These are phyloP conservation scores for Hygrophoropsis aurantiaca DNA, from an alignment of 768 basidiomycete species.

Conservation along the genomic window DNA sequence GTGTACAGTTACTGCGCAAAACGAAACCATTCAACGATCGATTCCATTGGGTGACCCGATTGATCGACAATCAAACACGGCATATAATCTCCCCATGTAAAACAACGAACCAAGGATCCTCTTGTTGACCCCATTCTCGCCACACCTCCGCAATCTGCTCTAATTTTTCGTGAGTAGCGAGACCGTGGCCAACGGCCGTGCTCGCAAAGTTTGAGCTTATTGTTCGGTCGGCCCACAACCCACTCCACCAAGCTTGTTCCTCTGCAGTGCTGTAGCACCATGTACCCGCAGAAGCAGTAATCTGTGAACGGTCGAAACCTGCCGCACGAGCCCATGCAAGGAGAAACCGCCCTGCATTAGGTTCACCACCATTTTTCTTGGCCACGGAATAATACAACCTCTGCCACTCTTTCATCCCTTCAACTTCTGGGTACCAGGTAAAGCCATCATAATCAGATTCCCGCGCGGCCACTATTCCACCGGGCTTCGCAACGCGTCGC, in stretches of 20 bases:
- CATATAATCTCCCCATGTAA: constrained; percentile 36
- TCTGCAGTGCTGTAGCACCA: constrained; percentile 37
- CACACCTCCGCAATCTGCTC: constrained; percentile 19
- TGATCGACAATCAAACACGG: constrained; percentile 11
- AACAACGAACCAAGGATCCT: constrained; percentile 35
- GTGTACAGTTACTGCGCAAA: too few species aligned
- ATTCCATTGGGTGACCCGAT: too few species aligned
- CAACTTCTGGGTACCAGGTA: constrained; percentile 34
- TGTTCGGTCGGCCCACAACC: constrained; percentile 39
- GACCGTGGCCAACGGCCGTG: constrained; percentile 28
- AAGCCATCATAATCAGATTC: constrained; percentile 36
- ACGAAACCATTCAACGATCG: too few species aligned
- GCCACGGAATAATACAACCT: constrained; percentile 16
- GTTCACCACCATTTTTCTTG: constrained; percentile 35
- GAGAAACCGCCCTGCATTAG: constrained; percentile 38
- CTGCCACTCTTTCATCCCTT: constrained; percentile 28
- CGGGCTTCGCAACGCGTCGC: constrained; percentile 43
- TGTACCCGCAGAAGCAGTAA: constrained; percentile 29
- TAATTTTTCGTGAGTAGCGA: constrained; percentile 21
- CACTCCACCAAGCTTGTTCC: constrained; percentile 40
- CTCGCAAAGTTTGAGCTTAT: constrained; percentile 32
- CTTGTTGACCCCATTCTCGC: constrained; percentile 28
- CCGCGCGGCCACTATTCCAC: constrained; percentile 45
- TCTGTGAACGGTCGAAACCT: constrained; percentile 28
- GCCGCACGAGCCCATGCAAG: constrained; percentile 39